A percentile compares a stretch with the other conserved stretches of the same genome.
Conservation (phyloP, 176 grass and related monocot species). For the Microstegium vimineum region DNA sequence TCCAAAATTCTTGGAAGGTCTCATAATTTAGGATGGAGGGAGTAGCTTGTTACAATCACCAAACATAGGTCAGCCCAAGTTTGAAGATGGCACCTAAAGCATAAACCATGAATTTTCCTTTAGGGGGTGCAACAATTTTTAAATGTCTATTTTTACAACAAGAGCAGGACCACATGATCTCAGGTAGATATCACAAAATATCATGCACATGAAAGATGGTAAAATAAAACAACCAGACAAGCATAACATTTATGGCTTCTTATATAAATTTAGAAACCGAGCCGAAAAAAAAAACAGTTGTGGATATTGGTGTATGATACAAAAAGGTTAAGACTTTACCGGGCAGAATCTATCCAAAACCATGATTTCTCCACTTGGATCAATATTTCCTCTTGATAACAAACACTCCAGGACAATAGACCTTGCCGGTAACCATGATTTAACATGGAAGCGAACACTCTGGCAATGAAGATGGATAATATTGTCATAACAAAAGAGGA, state of each 20-base stretch:
- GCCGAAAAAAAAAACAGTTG: background rate
- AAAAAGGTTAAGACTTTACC: conserved; percentile 46
- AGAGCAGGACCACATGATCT: background rate
- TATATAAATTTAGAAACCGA: background rate
- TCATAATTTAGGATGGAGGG: no score
- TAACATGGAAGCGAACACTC: conserved; percentile 74
- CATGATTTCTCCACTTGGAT: conserved; percentile 94
- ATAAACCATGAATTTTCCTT: background rate
- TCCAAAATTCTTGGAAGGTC: no score
- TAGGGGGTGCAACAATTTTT: background rate
- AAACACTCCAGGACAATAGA: conserved; percentile 92
- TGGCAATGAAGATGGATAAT: conserved; percentile 35
- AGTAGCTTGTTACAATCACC: background rate
- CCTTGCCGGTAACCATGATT: conserved; percentile 91
- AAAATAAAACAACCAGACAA: background rate
- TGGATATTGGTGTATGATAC: background rate
- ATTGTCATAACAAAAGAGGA: background rate
- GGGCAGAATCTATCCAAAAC: conserved; percentile 87
- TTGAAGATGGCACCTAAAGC: background rate
- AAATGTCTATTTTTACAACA: background rate
- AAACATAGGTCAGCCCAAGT: background rate
- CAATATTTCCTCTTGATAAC: conserved; percentile 62
- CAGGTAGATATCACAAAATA: background rate
- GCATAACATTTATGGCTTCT: background rate
- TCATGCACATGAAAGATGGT: background rate